Base-by-base conservation (phyloP, 2,329 filamentous ascomycete species). In the Penicillium sp. region DNA sequence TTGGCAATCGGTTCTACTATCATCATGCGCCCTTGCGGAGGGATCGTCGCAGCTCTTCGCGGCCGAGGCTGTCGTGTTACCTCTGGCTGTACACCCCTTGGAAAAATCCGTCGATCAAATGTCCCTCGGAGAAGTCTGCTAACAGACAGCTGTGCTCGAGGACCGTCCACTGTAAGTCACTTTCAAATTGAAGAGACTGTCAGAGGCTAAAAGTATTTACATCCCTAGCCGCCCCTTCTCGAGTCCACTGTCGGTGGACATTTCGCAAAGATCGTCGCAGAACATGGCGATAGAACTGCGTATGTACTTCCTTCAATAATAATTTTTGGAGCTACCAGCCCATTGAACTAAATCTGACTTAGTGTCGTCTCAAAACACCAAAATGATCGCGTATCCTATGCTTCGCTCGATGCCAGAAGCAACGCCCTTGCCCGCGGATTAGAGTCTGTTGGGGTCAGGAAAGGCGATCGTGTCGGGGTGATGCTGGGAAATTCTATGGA, bases 401-500 rank as follows among this genome's bases (percentile, higher is more conserved):
- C 87, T 53, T 82, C 82, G 6, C 85, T 99, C 10, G 91, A 98
- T 74, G 78, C 83, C 2, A 83, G 86, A 60, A 96, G 92, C 64
- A 94, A 93, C 80, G 82, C 84, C 2, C 81, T 97, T 8, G 92
- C 93, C 0, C 80, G 84, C 54, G 90, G 91, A 0, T 79, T 97
- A 16, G 79, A 84, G 26, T 85, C 85, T 0, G 79, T 89, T 0
- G 92, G 92, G 3, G 90, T 97, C 1, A 82, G 79, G 62, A 96
- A 93, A 71, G 93, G 92, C 5, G 89, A 96, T 73, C 85, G 92
- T 35, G 91, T 98, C 11, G 93, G 91, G 14, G 87, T 97, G 28
- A 94, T 89, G 62, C 80, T 97, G 55, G 94, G 94, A 16, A 98
- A 97, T 76, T 89, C 87, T 45, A 81, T 89, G 68, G 93, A 97